Evolutionary conservation across 805 yeast genomes (phyloP).

Genomic region (Blastobotrys parvus): DNA sequence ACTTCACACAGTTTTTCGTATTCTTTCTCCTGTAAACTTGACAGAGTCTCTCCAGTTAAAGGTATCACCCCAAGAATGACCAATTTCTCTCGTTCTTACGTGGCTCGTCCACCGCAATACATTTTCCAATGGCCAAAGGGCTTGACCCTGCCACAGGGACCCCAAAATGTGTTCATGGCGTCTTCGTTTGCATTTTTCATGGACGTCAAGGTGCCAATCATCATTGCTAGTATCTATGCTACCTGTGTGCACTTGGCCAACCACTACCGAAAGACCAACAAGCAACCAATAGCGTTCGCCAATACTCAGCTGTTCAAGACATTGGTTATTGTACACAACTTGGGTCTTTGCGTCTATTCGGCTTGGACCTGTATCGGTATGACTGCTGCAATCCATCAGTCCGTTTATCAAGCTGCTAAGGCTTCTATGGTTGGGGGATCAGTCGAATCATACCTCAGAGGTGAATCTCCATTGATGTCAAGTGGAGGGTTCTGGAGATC

Average conservation of each 20-base stretch:
- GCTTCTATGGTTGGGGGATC: conserved; percentile 13
- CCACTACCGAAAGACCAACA: conserved; percentile 35
- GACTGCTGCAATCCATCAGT: conserved; percentile 40
- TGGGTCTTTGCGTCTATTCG: conserved; percentile 55
- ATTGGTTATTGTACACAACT: conserved; percentile 53
- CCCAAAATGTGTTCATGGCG: conserved; percentile 11
- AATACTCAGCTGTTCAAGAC: conserved; percentile 38
- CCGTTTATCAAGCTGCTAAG: conserved; percentile 30
- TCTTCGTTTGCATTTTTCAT: conserved; percentile 26
- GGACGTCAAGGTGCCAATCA: conserved; percentile 45
- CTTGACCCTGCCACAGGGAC: conserved; percentile 13
- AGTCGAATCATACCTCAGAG: conserved; percentile 13
- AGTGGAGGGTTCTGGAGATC: conserved; percentile 38
- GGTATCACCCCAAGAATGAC: too few species aligned
- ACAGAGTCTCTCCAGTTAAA: too few species aligned
- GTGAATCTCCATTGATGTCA: conserved; percentile 16
- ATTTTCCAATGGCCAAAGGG: conserved; percentile 17
- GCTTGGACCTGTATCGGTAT: conserved; percentile 67
- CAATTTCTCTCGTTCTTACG: too few species aligned
- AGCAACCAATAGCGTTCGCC: conserved; percentile 45
- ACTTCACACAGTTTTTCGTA: not conserved
- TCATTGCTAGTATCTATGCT: conserved; percentile 52
- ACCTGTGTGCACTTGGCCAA: conserved; percentile 48
- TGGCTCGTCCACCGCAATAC: conserved; percentile 13
- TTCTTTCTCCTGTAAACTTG: too few species aligned